Conservation (phyloP, 2,329 filamentous ascomycete species). For the Fusarium siculi region DNA sequence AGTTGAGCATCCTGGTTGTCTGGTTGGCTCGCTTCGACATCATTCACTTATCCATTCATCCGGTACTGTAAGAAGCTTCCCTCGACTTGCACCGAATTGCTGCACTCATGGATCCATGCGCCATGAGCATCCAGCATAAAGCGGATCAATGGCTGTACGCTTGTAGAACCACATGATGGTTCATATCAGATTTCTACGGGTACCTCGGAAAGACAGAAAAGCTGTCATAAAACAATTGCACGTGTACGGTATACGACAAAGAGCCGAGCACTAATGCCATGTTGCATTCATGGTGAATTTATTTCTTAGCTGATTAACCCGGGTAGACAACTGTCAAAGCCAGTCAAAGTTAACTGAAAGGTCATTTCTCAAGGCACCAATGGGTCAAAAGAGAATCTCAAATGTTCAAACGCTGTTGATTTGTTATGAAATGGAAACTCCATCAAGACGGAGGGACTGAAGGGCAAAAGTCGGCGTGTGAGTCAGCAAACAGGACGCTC, state of each 20-base stretch:
- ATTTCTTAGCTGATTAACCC: not conserved
- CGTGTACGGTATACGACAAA: not conserved
- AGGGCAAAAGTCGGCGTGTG: constrained; percentile 28
- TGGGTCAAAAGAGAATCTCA: not conserved
- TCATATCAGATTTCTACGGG: not conserved
- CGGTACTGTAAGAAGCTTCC: constrained; percentile 3
- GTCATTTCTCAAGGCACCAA: not conserved
- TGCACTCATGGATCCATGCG: not conserved
- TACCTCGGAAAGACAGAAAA: not conserved
- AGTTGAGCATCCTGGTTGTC: constrained; percentile 1
- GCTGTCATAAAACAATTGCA: not conserved
- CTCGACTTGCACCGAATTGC: not conserved
- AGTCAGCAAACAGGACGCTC: constrained; percentile 26
- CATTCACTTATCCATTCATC: constrained; percentile 30
- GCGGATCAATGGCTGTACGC: not conserved
- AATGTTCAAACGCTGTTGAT: not conserved
- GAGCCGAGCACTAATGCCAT: not conserved
- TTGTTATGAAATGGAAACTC: not conserved
- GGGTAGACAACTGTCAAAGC: not conserved
- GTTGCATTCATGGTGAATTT: not conserved
- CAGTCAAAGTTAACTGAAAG: not conserved
- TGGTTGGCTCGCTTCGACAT: constrained; percentile 26
- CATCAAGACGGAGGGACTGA: not conserved
- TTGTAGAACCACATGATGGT: not conserved
- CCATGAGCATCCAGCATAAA: not conserved